Evolutionary conservation across 2,329 filamentous ascomycete species (phyloP).

Genomic region (Hymenoscyphus repandus): DNA sequence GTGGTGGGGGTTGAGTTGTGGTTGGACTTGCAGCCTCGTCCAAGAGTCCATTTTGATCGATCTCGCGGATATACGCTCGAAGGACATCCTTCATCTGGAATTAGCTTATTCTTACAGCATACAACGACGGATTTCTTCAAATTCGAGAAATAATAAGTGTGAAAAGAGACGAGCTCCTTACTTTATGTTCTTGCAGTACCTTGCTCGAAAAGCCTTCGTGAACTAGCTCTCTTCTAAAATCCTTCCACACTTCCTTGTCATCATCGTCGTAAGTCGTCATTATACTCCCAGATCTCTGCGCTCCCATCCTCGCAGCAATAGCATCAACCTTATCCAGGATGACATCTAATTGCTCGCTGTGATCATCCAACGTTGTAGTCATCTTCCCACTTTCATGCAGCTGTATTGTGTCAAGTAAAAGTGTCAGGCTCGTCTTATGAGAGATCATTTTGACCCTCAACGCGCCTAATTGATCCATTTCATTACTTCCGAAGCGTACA

Average conservation of each 20-base stretch:
- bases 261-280: constrained; percentile 35
- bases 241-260: constrained; percentile 51
- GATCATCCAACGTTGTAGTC: constrained; percentile 24
- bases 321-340: constrained; percentile 58
- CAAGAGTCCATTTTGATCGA: constrained; percentile 52
- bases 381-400: constrained; percentile 42
- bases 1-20: constrained; percentile 27
- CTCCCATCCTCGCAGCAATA: constrained; percentile 48
- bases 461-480: constrained; percentile 29
- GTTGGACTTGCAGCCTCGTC: constrained; percentile 37
- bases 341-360: constrained; percentile 38
- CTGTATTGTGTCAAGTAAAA: constrained; percentile 54
- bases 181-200: constrained; percentile 53
- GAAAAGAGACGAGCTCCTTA: constrained; percentile 27
- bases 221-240: constrained; percentile 53
- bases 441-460: constrained; percentile 40
- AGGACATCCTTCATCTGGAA: constrained; percentile 44
- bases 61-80: constrained; percentile 55
- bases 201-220: constrained; percentile 53
- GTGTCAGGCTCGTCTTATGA: constrained; percentile 48
- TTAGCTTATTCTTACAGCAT: too few species aligned
- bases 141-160: constrained; percentile 1
- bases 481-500: constrained; percentile 27
- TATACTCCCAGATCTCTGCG: constrained; percentile 34
- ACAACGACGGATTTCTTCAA: constrained; percentile 4